Base-by-base conservation (phyloP, 73 alveolate genomes). In the Paramecium primaurelia region DNA sequence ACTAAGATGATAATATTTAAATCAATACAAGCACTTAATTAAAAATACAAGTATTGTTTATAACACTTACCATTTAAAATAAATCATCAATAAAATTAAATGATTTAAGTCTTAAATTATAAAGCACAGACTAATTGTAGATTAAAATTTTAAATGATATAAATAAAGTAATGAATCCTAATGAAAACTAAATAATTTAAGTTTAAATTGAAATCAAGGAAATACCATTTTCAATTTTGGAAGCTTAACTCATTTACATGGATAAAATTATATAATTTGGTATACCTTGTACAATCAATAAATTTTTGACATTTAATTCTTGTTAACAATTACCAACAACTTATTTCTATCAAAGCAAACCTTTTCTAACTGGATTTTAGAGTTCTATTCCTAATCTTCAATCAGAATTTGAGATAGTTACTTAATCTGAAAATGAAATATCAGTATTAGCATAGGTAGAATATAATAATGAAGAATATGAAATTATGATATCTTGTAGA, bases 231-330 rank as follows among this genome's bases (percentile, higher is more conserved):
- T 73, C n/a, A 4, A 37, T 73, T 37, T 18, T 30, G n/a, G 87
- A 73, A 37, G 30, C 59, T 6, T 32, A 36, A 32, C 40, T 73
- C 11, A 37, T 12, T 14, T 73, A 18, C 34, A 73, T 32, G 59
- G 58, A 73, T 37, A 73, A 40, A 73, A 38, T 73, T 11, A 37
- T 37, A 4, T 4, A 64, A 32, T 64, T 64, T 10, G 84, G 30
- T 6, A 64, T 80, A 44, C 91, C 91, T 44, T 80, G 91, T 14
- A 45, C 91, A 45, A 80, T 80, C 20, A 80, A 80, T 80, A 80
- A 80, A 80, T 80, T 49, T 80, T 80, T 80, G 14, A 25, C 26
- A 0, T 32, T 26, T n/a, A 45, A 28, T 22, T 6, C 34, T 42
- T 44, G 42, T 20, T 3, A 42, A 44, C 2, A 80, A 49, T 18